phyloP scores from a whole-genome alignment of 345 rosid genomes.

The Luvunga scandens region DNA sequence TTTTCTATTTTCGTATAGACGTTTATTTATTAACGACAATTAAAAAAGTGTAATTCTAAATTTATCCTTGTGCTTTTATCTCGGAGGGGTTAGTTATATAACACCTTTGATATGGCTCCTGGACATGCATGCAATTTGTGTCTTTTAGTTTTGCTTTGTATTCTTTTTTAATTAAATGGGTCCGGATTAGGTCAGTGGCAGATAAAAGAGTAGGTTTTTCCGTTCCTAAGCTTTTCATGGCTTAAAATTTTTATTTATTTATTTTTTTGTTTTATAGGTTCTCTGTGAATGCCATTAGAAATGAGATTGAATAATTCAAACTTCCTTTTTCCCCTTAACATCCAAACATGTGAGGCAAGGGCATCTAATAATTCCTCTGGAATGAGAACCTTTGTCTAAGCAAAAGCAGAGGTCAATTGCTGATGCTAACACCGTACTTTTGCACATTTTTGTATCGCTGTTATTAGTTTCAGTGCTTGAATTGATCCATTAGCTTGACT shows the following conservation, averaged over 20 bases:
- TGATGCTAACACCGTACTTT: background rate
- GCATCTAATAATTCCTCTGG: background rate
- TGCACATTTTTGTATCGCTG: background rate
- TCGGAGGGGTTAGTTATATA: too few relatives aligned
- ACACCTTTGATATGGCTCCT: too few relatives aligned
- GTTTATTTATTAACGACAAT: too few relatives aligned
- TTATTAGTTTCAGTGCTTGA: too few relatives aligned
- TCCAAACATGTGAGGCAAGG: background rate
- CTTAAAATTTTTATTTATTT: background rate
- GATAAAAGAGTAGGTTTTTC: background rate
- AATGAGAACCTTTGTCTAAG: background rate
- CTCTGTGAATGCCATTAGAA: background rate
- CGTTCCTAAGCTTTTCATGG: background rate
- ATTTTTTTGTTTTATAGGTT: background rate
- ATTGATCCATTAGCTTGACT: background rate
- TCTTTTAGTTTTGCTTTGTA: too few relatives aligned
- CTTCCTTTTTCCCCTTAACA: background rate
- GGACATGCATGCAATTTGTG: too few relatives aligned
- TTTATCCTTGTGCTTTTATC: too few relatives aligned
- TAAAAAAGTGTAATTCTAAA: too few relatives aligned
- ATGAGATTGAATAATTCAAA: background rate
- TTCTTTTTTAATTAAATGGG: too few relatives aligned
- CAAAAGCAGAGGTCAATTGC: background rate
- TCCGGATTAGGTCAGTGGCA: too few relatives aligned
- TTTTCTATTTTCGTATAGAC: too few relatives aligned